These are phyloP conservation scores for Wickerhamiella siamensis DNA, from an alignment of 805 yeast genomes.

Conservation along the genomic window DNA sequence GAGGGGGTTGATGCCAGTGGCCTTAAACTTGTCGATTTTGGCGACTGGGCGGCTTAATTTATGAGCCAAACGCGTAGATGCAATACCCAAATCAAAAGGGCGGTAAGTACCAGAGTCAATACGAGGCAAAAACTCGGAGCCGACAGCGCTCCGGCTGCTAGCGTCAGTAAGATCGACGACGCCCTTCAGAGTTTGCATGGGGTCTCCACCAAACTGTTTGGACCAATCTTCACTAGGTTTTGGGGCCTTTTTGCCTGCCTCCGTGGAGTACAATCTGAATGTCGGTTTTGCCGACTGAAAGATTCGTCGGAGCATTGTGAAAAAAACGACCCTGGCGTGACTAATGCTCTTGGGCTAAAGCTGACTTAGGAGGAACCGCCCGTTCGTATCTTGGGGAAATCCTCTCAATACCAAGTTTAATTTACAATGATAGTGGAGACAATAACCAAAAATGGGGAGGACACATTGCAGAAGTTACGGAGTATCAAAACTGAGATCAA, in stretches of 20 bases:
- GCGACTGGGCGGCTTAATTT: not conserved
- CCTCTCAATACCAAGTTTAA: too few species aligned
- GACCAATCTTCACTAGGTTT: not conserved
- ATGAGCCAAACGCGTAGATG: not conserved
- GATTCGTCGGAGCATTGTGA: not conserved
- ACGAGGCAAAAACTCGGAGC: not conserved
- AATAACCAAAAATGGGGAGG: too few species aligned
- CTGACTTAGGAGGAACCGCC: too few species aligned
- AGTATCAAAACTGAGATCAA: too few species aligned
- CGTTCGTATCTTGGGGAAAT: too few species aligned
- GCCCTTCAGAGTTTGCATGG: not conserved
- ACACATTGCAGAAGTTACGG: too few species aligned
- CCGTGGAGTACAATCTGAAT: not conserved
- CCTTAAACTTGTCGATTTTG: constrained; percentile 14
- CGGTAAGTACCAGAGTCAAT: not conserved
- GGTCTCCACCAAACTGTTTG: not conserved
- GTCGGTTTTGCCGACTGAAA: not conserved
- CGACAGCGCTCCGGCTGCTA: not conserved
- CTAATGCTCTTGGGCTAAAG: too few species aligned
- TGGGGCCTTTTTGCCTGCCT: constrained; percentile 1
- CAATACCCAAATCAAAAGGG: constrained; percentile 1
- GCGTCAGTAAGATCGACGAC: not conserved
- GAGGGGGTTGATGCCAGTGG: constrained; percentile 36
- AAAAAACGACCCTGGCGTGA: too few species aligned
- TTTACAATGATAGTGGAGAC: too few species aligned